Evolutionary conservation across 2,329 filamentous ascomycete genomes (phyloP), one percentile per base, ranked within the genome.

Genomic region (Cladosporium colombiae): DNA sequence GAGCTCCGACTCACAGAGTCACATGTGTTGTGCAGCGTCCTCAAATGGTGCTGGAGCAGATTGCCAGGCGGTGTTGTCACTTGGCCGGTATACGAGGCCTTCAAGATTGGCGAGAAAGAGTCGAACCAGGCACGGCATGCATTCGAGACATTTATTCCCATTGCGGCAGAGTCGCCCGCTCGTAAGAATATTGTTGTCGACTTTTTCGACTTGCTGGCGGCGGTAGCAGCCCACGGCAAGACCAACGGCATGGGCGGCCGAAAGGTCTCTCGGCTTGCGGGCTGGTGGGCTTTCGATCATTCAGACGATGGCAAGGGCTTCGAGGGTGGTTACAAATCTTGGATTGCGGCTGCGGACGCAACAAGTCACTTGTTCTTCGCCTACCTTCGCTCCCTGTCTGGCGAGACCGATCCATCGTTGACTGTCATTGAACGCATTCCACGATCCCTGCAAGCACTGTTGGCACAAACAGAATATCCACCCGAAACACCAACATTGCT

Each of bases 11-110:
- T 99, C 81, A 92, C 91, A 29, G 94, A 97, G 79, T 93, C 94
- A 66, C 92, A 97, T 90, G 94, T 97, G 65, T 86, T 99, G 63
- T 93, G 93, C 70, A 95, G 93, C 73, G 93, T 97, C 50, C 84
- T 95, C 70, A 99, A 98, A 82, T 99, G 95, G 95, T 98, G 94
- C 79, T 99, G 95, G 95, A 93, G 92, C 77, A 88, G 95, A 80
- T 83, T 99, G 60, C 88, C 90, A 50, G 92, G 93, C 66, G 95
- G 95, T 74, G 89, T 99, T 16, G 93, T 99, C 40, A 93, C 92
- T 66, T 98, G 95, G 95, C 93, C 97, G 74, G 92, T 92, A 50
- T 99, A 99, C 76, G 93, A 98, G 77, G 85, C 96, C 25, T 99
- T 99, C 84, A 93, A 91, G 74, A 89, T 96, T 70, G 95, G 95